A percentile compares a stretch with the other conserved stretches of the same genome.
Conservation (phyloP, 2,329 filamentous ascomycete species). For the Coniochaeta sp. region DNA sequence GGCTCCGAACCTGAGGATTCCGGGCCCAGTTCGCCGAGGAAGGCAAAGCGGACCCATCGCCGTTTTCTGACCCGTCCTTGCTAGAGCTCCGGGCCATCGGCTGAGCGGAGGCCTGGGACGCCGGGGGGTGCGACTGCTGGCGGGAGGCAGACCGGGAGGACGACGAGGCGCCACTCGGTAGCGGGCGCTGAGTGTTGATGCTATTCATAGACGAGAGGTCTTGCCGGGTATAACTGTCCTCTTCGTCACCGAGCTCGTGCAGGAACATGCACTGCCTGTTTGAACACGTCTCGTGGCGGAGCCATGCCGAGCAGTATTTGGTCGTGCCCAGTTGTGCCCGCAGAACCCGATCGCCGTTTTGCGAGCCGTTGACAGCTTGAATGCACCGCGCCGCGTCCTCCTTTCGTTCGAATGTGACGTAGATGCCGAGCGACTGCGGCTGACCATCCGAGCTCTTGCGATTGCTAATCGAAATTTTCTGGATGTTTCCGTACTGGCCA, state of each 20-base stretch:
- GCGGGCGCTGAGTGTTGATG: constrained; percentile 68
- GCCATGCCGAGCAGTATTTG: constrained; percentile 96
- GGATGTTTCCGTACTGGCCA: constrained; percentile 95
- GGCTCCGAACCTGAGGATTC: constrained; percentile 57
- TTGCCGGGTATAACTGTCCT: constrained; percentile 91
- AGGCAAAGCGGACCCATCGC: constrained; percentile 85
- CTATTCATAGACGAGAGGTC: constrained; percentile 94
- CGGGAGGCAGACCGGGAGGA: constrained; percentile 48
- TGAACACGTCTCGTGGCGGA: constrained; percentile 88
- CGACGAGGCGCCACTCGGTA: constrained; percentile 36
- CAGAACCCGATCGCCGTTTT: constrained; percentile 80
- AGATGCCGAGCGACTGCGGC: constrained; percentile 88
- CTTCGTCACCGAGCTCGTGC: constrained; percentile 96
- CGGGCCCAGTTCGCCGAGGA: constrained; percentile 91
- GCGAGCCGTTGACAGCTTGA: constrained; percentile 81
- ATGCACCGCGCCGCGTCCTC: constrained; percentile 89
- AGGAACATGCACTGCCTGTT: constrained; percentile 98
- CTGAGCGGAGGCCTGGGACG: constrained; percentile 37
- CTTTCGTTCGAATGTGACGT: constrained; percentile 94
- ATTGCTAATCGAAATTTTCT: constrained; percentile 98
- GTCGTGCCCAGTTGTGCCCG: constrained; percentile 81
- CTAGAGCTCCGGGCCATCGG: constrained; percentile 71
- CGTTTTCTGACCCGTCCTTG: constrained; percentile 65
- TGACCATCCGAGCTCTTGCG: constrained; percentile 70
- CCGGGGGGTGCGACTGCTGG: constrained; percentile 37